A percentile compares a stretch with the other conserved stretches of the same genome.
phyloP scores from a whole-genome alignment of 768 basidiomycete genomes.

The Boletellus ananiceps region DNA sequence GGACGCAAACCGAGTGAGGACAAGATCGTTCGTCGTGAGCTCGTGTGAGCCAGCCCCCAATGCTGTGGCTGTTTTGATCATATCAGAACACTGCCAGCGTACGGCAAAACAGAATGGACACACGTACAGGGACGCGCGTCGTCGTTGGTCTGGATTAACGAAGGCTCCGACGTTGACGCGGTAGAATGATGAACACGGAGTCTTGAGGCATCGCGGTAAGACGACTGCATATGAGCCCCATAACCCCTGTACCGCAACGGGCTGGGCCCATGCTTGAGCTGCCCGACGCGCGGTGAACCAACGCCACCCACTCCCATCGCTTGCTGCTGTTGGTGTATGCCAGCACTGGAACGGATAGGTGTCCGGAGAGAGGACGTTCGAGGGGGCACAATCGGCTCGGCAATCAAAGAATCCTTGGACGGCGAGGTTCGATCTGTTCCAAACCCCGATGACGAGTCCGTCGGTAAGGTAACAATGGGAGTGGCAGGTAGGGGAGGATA shows the following conservation, averaged over 20 bases:
- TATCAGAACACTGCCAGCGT: slow-evolving; percentile 12
- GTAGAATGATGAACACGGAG: slow-evolving; percentile 64
- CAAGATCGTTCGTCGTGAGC: slow-evolving; percentile 47
- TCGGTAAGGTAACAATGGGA: slow-evolving; percentile 24
- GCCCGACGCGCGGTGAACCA: slow-evolving; percentile 32
- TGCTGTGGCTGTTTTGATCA: slow-evolving; percentile 10
- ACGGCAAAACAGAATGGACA: slow-evolving; percentile 15
- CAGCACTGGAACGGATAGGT: slow-evolving; percentile 30
- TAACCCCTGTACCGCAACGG: slow-evolving; percentile 43
- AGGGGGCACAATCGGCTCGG: slow-evolving; percentile 30
- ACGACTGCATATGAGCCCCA: slow-evolving; percentile 33
- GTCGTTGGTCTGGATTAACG: slow-evolving; percentile 53
- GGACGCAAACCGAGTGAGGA: slow-evolving; percentile 43
- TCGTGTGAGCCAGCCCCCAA: slow-evolving; percentile 45
- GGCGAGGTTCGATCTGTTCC: slow-evolving; percentile 34
- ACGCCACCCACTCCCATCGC: slow-evolving; percentile 12
- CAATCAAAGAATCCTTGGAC: slow-evolving; percentile 47
- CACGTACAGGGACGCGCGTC: slow-evolving; percentile 48
- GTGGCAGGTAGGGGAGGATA: slow-evolving; percentile 14
- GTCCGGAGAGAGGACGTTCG: slow-evolving; percentile 29
- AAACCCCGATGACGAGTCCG: slow-evolving; percentile 20
- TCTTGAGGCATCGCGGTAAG: slow-evolving; percentile 38
- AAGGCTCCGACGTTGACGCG: slow-evolving; percentile 82
- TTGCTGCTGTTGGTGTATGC: slow-evolving; percentile 22
- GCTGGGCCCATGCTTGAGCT: slow-evolving; percentile 37